Evolutionary conservation across 257 asterid genomes (phyloP).

Genomic region (Solanum phureja): DNA sequence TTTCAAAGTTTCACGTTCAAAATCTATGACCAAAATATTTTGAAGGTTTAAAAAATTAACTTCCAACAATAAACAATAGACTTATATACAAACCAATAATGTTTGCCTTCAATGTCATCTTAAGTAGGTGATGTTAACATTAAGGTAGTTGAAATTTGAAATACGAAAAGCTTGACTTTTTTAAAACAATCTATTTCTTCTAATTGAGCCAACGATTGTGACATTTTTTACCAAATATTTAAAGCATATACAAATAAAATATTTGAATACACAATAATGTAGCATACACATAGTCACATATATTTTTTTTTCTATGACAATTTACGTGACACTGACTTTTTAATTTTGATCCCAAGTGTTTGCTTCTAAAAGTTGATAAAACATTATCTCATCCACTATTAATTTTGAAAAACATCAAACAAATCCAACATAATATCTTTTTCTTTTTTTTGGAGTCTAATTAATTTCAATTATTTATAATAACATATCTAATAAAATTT

Average conservation of each 20-base stretch:
- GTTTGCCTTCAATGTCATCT: background rate
- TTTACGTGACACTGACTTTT: background rate
- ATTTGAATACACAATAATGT: background rate
- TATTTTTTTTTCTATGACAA: accelerated
- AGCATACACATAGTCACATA: background rate
- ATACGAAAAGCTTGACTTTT: background rate
- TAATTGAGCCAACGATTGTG: background rate
- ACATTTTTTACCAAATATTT: background rate
- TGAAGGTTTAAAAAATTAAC: background rate
- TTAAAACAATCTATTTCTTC: background rate
- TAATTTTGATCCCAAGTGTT: accelerated
- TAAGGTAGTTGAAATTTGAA: background rate
- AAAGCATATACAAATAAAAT: background rate
- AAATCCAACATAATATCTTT: background rate
- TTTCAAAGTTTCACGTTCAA: background rate
- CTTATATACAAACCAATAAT: background rate
- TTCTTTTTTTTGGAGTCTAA: accelerated
- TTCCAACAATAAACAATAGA: background rate
- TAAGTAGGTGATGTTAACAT: background rate
- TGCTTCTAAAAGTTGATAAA: background rate
- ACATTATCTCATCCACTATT: background rate
- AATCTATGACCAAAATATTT: background rate
- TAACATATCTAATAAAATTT: too few relatives aligned
- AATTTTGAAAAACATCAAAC: background rate
- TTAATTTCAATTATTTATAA: too few relatives aligned